Evolutionary conservation across 805 yeast genomes (phyloP), one percentile per base, ranked within the genome.

Genomic region (Metahyphopichia silvanorum): DNA sequence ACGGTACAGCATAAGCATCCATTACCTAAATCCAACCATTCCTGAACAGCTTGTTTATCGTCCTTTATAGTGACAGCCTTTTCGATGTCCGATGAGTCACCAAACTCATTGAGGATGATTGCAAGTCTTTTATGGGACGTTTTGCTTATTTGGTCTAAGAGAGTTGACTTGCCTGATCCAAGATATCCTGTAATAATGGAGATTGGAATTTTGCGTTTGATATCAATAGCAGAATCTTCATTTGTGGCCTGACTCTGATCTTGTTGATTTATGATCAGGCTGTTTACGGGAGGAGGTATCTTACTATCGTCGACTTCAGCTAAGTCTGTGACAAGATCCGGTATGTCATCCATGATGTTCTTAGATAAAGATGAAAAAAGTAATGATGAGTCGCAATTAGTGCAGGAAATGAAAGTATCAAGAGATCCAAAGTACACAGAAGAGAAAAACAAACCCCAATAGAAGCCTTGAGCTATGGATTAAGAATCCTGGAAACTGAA

Each of bases 1-100:
- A 94, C 95, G 0, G 98, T 86, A 51, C 98, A 93, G 54, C 98
- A 93, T 24, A 93, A 68, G 57, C 98, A 93, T 2, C 98, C 98
- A 52, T 93, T 93, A 1, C 96, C 98, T 21, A 93, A 65, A 54
- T 93, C 98, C 3, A 93, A 68, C 98, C 98, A 93, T 51, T 93
- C 97, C 47, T 88, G 86, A 32, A 85, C 82, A 2, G 78, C 63
- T 15, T 55, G 56, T 21, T 53, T 50, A 3, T 69, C 62, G 6
- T 66, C 67, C 34, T 70, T 64, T 7, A 91, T 79, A 0, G 94
- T 83, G 35, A 93, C 70, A 1, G 94, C 75, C 53, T 85, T 84
- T 55, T 93, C 98, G 40, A 93, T 88, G 30, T 81, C 94, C 13
- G 87, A 74, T 0, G 96, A 80, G 55, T 86, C 94, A 10, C 95